These are phyloP conservation scores for Sarcomyxa edulis DNA, from an alignment of 768 basidiomycete genomes.

Conservation along the genomic window DNA sequence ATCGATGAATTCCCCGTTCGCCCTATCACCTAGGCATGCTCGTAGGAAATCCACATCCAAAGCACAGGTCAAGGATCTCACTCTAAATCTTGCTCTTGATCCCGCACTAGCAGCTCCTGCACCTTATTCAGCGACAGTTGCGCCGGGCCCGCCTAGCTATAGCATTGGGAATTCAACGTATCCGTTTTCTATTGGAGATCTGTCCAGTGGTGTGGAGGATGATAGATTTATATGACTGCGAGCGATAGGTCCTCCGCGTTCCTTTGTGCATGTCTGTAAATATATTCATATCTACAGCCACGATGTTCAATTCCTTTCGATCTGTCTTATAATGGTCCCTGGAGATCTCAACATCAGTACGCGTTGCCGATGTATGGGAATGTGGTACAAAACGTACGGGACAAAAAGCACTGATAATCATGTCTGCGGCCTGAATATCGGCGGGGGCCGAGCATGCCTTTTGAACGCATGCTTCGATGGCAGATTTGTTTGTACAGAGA, in stretches of 20 bases:
- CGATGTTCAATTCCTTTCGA: neutral
- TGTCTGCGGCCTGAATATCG: no score
- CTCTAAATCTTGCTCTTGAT: neutral
- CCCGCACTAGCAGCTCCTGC: neutral
- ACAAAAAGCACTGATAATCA: no score
- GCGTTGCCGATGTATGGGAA: no score
- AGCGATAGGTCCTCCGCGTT: neutral
- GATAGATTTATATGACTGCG: neutral
- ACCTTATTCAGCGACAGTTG: neutral
- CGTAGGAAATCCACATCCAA: neutral
- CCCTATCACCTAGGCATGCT: neutral
- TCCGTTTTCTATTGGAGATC: neutral
- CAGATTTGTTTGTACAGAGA: no score
- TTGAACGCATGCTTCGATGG: no score
- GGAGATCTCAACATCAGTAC: no score
- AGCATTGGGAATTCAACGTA: conserved; percentile 1
- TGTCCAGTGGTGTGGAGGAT: neutral
- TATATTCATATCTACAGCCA: neutral
- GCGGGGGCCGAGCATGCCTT: no score
- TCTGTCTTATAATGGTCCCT: neutral
- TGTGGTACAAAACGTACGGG: no score
- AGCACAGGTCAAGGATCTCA: neutral
- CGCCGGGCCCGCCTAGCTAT: conserved; percentile 6
- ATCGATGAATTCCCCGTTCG: neutral
- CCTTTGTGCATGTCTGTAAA: neutral